These are phyloP conservation scores for Hippophae rhamnoides DNA, from an alignment of 306 rosid genomes.

Conservation along the genomic window DNA sequence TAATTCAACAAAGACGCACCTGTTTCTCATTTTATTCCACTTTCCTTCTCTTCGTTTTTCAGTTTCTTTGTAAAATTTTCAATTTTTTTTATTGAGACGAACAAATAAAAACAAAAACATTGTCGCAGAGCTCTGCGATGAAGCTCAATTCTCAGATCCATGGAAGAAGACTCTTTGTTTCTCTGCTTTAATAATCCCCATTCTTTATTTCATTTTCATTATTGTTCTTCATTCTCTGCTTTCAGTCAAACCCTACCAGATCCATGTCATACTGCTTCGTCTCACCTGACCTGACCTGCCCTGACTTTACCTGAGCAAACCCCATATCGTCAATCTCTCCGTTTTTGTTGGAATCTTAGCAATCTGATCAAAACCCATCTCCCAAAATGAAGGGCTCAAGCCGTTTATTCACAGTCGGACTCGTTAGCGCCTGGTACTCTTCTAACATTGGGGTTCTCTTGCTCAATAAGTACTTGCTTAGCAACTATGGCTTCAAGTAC, in stretches of 20 bases:
- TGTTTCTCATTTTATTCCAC: background rate
- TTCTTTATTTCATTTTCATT: slow-evolving; percentile 20
- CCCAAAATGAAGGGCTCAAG: slow-evolving; percentile 53
- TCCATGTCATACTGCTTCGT: slow-evolving; percentile 22
- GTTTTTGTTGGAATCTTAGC: slow-evolving; percentile 24
- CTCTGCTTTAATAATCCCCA: slow-evolving; percentile 8
- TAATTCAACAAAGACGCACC: slow-evolving; percentile 19
- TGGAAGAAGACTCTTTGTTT: slow-evolving; percentile 25
- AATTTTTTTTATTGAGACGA: too few species aligned
- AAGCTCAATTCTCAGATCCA: slow-evolving; percentile 54
- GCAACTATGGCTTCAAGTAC: slow-evolving; percentile 96
- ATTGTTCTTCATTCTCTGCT: slow-evolving; percentile 32
- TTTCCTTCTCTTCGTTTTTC: background rate
- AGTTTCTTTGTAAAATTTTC: background rate
- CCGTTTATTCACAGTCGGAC: slow-evolving; percentile 76
- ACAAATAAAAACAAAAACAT: background rate
- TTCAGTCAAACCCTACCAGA: slow-evolving; percentile 26
- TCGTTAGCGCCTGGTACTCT: slow-evolving; percentile 75
- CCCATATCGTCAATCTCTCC: background rate
- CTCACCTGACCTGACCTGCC: slow-evolving; percentile 5
- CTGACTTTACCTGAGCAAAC: background rate
- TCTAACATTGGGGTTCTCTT: slow-evolving; percentile 94
- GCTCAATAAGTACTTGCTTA: slow-evolving; percentile 82
- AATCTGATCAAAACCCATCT: slow-evolving; percentile 31
- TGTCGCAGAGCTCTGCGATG: slow-evolving; percentile 27